Evolutionary conservation across 2,329 filamentous ascomycete genomes (phyloP), one percentile per base, ranked within the genome.

Genomic region (Sarocladium brachiariae): DNA sequence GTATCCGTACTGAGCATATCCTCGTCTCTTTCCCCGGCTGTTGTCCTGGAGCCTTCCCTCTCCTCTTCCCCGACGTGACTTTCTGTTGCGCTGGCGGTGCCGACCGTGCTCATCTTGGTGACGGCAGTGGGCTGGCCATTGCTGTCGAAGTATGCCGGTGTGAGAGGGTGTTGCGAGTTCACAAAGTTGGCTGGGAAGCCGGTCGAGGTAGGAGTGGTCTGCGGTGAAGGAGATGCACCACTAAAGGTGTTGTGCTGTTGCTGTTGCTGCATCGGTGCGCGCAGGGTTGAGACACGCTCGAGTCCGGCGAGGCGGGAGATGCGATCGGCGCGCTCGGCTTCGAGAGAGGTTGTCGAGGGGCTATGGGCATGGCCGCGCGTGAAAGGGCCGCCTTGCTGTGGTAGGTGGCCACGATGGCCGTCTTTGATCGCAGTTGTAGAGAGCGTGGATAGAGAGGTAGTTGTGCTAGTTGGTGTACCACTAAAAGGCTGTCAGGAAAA

Each of bases 391-490:
- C 53, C 30, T 52, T 75, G 70, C 51, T 83, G 77, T 24, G 83
- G 80, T 24, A 85, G 77, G 63, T 90, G 83, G 56, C 92, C 92
- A 54, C 89, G 87, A 63, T 96, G 89, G 59, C 92, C 92, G 65
- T 97, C 92, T 70, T 96, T 96, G 76, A 96, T 96, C 49, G 92
- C 92, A 11, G 89, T 93, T 16, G 92, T 96, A 14, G 89, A 95
- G 45, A 97, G 79, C 35, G 90, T 85, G 23, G 89, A 96, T 61
- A 97, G 84, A 49, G 90, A 95, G 11, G 91, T 96, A 3, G 89
- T 95, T 35, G 87, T 86, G 58, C 89, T 95, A 57, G 93, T 96
- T 2, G 92, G 92, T 2, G 92, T 97, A 61, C 92, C 91, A 56
- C 89, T 95, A 56, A 50, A n/a, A 57, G 52, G 50, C 33, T 48